Percentiles rank a stretch among this genome's conserved stretches.
Evolutionary conservation across 208 protist genomes (phyloP).

Genomic region (Phytomonas serpens): DNA sequence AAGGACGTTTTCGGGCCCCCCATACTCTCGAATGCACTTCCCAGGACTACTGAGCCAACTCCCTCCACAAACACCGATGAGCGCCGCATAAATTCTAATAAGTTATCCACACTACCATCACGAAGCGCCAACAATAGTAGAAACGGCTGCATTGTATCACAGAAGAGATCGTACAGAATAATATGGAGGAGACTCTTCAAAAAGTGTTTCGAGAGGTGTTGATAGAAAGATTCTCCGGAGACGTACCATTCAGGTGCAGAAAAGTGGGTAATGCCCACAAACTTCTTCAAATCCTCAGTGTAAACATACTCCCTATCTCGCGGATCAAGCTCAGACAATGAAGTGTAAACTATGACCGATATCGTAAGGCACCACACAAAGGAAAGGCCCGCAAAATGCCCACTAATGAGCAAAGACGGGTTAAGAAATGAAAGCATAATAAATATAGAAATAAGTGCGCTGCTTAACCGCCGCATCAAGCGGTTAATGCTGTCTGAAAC

Average conservation of each 20-base stretch:
- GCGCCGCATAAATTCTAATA: constrained; percentile 36
- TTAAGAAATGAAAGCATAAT: constrained; percentile 63
- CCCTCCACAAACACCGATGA: constrained; percentile 58
- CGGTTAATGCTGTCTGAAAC: constrained; percentile 36
- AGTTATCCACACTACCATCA: constrained; percentile 44
- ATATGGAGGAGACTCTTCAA: constrained; percentile 41
- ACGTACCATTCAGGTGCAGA: constrained; percentile 41
- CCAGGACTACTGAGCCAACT: constrained; percentile 57
- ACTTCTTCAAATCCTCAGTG: constrained; percentile 31
- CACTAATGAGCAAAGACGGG: constrained; percentile 50
- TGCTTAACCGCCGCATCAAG: constrained; percentile 47
- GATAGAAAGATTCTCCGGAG: constrained; percentile 53
- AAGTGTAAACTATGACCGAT: constrained; percentile 42
- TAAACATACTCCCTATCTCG: constrained; percentile 72
- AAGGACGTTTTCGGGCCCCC: not conserved
- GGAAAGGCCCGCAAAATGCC: constrained; percentile 36
- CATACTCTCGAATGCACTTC: constrained; percentile 11
- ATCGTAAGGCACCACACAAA: constrained; percentile 75
- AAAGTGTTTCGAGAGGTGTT: constrained; percentile 39
- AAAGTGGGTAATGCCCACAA: constrained; percentile 42
- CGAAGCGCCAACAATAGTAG: constrained; percentile 38
- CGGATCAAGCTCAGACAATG: constrained; percentile 28
- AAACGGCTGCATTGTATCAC: constrained; percentile 39
- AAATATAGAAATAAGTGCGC: constrained; percentile 41
- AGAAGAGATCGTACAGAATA: constrained; percentile 30